Evolutionary conservation across 23 red algal genomes (phyloP), one percentile per base, ranked within the genome.

Genomic region (Gracilaria domingensis): DNA sequence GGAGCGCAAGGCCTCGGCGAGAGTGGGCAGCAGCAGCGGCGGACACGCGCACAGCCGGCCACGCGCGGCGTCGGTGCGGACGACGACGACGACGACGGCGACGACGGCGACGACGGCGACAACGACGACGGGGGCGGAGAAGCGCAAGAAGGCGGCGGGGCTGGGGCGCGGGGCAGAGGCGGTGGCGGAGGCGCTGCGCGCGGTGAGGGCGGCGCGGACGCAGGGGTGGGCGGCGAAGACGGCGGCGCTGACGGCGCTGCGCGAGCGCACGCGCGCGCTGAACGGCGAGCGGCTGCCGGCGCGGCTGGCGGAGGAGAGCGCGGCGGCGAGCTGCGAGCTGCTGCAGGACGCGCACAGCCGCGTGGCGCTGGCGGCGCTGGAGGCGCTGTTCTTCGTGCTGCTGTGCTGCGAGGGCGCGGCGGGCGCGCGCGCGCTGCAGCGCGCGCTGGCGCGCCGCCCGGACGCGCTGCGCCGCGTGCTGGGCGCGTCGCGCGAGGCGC

Each of bases 341-440:
- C 26, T 90, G 16, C 4, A 36, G 17, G 73, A 90, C 54, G 56
- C 13, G 57, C 87, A 81, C 76, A 26, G 70, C 38, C 53, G 59
- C 7, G 75, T 90, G 72, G 35, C 64, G 50, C n/a, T 30, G 7
- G 59, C 23, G 25, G 87, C 87, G 21, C 58, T 90, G 75, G 87
- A 90, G 30, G 36, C 48, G 56, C 34, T 90, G 73, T 90, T 90
- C 64, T 58, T 45, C 24, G n/a, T 90, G 87, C 44, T 90, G 57
- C 34, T 90, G 57, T 81, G 87, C 64, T 21, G 8, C 11, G 87
- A 80, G 87, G 72, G 72, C 33, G 86, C 55, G 51, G 86, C n/a
- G 50, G 30, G 14, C 26, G 6, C 69, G 29, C 33, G 17, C 23
- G 72, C 53, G 55, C 61, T 90, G 76, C 87, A 90, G 45, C 53